Evolutionary conservation across 2,329 filamentous ascomycete species (phyloP).

Genomic region (Rhynchosporium agropyri): DNA sequence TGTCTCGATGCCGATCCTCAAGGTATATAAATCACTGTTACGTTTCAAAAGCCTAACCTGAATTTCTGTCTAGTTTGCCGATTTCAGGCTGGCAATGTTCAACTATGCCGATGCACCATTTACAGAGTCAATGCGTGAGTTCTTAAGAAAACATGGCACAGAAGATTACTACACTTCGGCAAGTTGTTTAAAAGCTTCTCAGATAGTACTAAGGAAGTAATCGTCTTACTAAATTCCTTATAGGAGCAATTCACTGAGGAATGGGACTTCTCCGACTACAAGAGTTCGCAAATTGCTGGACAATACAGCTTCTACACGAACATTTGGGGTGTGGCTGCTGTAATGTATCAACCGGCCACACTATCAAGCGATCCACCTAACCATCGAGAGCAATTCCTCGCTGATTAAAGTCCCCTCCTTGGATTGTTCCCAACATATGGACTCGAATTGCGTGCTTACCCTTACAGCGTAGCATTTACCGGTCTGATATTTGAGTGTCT

Average conservation of each 20-base stretch:
- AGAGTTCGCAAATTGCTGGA: constrained; percentile 15
- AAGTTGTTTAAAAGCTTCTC: no score
- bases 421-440: constrained; percentile 6
- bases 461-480: constrained; percentile 17
- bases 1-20: no score
- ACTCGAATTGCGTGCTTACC: constrained; percentile 1
- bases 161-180: no score
- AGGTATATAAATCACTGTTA: no score
- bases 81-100: no score
- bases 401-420: not conserved
- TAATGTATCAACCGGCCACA: constrained; percentile 21
- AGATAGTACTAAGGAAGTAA: no score
- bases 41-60: no score
- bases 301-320: constrained; percentile 16
- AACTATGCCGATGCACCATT: no score
- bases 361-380: not conserved
- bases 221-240: no score
- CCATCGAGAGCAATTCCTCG: constrained; percentile 3
- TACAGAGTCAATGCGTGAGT: no score
- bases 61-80: no score
- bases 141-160: no score
- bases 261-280: constrained; percentile 21
- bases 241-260: constrained; percentile 23
- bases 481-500: constrained; percentile 25
- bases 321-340: constrained; percentile 9